phyloP scores from a whole-genome alignment of 2,329 filamentous ascomycete species.

The Dactylellina leptospora region DNA sequence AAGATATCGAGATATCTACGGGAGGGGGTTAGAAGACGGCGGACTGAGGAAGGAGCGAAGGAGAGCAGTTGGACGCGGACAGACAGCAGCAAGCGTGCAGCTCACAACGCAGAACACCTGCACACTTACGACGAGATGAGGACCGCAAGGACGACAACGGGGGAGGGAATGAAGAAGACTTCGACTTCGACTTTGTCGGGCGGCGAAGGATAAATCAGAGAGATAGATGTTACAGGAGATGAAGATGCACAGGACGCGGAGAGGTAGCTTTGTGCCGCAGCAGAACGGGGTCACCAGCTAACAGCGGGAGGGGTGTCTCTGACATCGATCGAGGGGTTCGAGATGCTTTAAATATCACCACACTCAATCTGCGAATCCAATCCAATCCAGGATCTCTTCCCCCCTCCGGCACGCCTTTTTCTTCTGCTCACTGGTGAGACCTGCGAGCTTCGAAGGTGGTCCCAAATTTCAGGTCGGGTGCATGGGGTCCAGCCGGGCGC shows the following conservation, averaged over 20 bases:
- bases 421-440: background rate
- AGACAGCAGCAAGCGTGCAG: background rate
- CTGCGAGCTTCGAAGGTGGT: background rate
- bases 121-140: background rate
- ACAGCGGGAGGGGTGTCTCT: background rate
- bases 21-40: background rate
- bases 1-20: background rate
- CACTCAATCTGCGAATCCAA: background rate
- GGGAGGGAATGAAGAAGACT: no score
- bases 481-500: slow-evolving; percentile 52
- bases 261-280: slow-evolving; percentile 5
- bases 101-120: background rate
- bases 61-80: background rate
- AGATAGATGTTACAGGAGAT: background rate
- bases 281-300: slow-evolving; percentile 15
- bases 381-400: no score
- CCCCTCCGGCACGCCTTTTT: background rate
- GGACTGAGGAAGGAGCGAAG: background rate
- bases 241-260: background rate
- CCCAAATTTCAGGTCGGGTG: slow-evolving; percentile 46
- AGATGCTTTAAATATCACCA: slow-evolving; percentile 49
- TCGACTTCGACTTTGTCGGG: no score
- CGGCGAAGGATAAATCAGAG: background rate
- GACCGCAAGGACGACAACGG: background rate
- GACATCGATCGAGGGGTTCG: slow-evolving; percentile 20